Base-by-base conservation (phyloP, 2,329 filamentous ascomycete genomes). In the Calonectria pauciramosa region DNA sequence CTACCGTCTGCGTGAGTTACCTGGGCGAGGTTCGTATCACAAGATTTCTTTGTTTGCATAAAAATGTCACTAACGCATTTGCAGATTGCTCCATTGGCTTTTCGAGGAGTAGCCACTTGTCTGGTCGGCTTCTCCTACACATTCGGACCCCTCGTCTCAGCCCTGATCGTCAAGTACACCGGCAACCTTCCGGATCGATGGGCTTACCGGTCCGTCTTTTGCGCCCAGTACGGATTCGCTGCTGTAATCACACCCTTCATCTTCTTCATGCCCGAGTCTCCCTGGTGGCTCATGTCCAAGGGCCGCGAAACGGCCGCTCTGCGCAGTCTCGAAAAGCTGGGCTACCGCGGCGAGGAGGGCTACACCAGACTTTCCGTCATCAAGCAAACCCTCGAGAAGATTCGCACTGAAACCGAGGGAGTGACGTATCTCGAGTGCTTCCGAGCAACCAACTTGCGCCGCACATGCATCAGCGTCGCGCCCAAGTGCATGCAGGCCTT, bases 221-320 rank as follows among this genome's bases (percentile, higher is more conserved):
- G 80, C 26, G 77, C 82, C 3, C 84, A 84, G 67, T 85, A 82
- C 63, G 83, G 82, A 2, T 83, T 86, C 71, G 80, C 82, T 3
- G 77, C 72, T 16, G 74, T 84, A 66, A 81, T 82, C 9, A 76
- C 81, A 49, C 11, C 81, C 8, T 69, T 83, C 13, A 76, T 86
- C 13, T 78, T 83, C 18, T 84, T 84, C 71, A 83, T 88, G 69
- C 87, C 87, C 2, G 86, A 88, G 77, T 83, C 86, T 0, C 86
- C 87, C 13, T 83, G 86, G 73, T 88, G 84, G 83, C 81, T 88
- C 3, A 77, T 79, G 9, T 82, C 81, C 38, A 82, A 83, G 32
- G 83, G 80, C 8, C 76, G 80, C 26, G 78, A 84, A 51, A 83
- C 84, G 0, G 77, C 84, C 23, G 86, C 86, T 1, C 78, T 84